Evolutionary conservation across 78 protist species (phyloP).

Genomic region (Monosiga brevicollis): DNA sequence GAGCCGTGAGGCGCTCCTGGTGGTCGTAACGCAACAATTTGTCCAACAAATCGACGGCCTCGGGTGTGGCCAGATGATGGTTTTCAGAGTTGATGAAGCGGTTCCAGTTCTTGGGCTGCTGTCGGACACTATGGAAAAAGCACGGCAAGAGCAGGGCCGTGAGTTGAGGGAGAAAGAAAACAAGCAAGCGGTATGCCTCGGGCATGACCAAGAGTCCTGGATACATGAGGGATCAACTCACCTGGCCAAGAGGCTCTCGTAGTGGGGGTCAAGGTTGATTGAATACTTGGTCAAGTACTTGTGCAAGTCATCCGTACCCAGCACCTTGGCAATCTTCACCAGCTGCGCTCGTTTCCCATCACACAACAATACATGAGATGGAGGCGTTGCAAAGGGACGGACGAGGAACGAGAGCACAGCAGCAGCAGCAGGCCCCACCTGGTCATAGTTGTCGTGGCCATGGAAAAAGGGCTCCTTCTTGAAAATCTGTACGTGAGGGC

Average conservation of each 20-base stretch:
- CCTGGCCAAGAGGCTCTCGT: slow-evolving; percentile 62
- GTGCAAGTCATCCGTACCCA: slow-evolving; percentile 92
- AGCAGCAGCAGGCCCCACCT: slow-evolving; percentile 5
- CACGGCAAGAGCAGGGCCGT: not conserved
- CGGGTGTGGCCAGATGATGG: slow-evolving; percentile 69
- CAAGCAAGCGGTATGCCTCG: not conserved
- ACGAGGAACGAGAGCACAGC: not conserved
- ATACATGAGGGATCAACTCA: not conserved
- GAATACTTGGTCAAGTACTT: slow-evolving; percentile 84
- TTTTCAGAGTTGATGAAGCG: slow-evolving; percentile 59
- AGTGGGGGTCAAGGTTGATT: slow-evolving; percentile 68
- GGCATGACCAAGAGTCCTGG: not conserved
- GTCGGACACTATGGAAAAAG: not conserved
- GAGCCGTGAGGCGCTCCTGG: slow-evolving; percentile 50
- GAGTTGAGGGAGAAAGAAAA: not conserved
- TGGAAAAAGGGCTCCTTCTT: slow-evolving; percentile 96
- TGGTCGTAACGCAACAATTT: slow-evolving; percentile 86
- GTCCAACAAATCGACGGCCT: slow-evolving; percentile 93
- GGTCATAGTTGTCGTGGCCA: slow-evolving; percentile 98
- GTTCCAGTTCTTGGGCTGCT: slow-evolving; percentile 8
- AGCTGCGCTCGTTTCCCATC: slow-evolving; percentile 24
- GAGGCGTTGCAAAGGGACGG: not conserved
- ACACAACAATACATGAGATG: not conserved
- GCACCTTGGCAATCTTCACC: slow-evolving; percentile 90
- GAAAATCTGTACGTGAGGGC: slow-evolving; percentile 61